A percentile compares a stretch with the other conserved stretches of the same genome.
Evolutionary conservation across 169 alveolate species (phyloP).

Genomic region (Condylostoma magnum): DNA sequence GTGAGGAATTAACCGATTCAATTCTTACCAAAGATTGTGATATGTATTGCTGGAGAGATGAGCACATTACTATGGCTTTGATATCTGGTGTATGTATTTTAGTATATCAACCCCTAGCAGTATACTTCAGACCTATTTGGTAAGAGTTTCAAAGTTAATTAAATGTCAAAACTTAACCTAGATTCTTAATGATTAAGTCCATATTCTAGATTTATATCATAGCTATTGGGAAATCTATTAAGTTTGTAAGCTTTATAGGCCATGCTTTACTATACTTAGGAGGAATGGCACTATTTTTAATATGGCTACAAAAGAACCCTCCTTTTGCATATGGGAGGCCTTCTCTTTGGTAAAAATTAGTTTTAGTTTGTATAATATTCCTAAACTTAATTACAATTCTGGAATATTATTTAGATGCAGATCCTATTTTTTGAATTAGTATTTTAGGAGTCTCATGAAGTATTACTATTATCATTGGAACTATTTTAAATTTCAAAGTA

Average conservation of each 20-base stretch:
- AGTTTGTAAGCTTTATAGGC: neutral
- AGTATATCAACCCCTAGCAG: neutral
- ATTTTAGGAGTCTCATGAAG: neutral
- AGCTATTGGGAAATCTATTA: neutral
- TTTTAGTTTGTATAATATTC: neutral
- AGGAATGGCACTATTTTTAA: neutral
- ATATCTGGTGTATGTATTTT: neutral
- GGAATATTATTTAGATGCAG: neutral
- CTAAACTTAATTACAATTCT: neutral
- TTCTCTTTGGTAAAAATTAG: neutral
- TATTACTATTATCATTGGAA: neutral
- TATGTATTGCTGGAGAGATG: slow-evolving; percentile 12
- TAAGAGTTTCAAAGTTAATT: neutral
- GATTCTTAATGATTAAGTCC: neutral
- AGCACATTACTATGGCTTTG: neutral
- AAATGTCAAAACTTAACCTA: neutral
- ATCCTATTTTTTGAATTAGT: neutral
- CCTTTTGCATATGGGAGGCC: neutral
- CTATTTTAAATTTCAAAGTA: neutral
- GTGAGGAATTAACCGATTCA: slow-evolving; percentile 1
- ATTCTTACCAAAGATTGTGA: slow-evolving; percentile 13
- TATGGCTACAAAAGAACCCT: neutral
- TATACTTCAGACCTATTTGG: slow-evolving; percentile 18
- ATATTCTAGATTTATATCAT: neutral
- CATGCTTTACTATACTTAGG: neutral